phyloP scores from a whole-genome alignment of 2,329 filamentous ascomycete species.

The Paraconiothyrium sp. region DNA sequence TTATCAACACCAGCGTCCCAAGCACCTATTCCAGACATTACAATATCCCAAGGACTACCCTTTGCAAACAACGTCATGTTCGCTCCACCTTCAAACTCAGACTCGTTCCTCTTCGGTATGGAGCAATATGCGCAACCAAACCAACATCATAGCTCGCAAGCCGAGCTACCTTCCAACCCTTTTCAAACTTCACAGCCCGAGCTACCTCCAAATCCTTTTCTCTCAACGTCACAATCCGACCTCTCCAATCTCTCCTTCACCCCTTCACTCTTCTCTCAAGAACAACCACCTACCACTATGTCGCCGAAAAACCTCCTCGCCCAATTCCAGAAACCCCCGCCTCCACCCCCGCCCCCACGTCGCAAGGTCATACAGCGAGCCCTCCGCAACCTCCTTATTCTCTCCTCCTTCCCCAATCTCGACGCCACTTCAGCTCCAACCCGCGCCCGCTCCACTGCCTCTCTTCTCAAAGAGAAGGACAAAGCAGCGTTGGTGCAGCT shows the following conservation, averaged over 20 bases:
- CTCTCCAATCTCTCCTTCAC: conserved; percentile 37
- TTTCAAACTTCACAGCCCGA: conserved; percentile 22
- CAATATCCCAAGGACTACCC: conserved; percentile 35
- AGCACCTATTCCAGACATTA: conserved; percentile 30
- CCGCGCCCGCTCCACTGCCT: conserved; percentile 62
- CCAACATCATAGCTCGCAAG: conserved; percentile 23
- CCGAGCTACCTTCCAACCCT: conserved; percentile 25
- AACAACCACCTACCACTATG: conserved; percentile 16
- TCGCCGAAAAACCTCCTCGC: conserved; percentile 33
- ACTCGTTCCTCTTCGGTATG: conserved; percentile 50
- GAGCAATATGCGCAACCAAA: conserved; percentile 44
- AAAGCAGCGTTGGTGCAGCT: conserved; percentile 65
- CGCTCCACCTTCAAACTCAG: conserved; percentile 40
- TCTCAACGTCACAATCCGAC: conserved; percentile 32
- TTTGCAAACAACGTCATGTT: conserved; percentile 45
- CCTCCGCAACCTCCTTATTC: conserved; percentile 66
- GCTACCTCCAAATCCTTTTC: conserved; percentile 41
- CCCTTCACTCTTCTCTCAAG: conserved; percentile 34
- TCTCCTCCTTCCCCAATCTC: conserved; percentile 56
- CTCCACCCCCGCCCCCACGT: conserved; percentile 33
- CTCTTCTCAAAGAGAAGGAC: conserved; percentile 45
- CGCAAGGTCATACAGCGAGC: conserved; percentile 58
- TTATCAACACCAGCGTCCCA: conserved; percentile 34
- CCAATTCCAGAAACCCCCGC: conserved; percentile 33
- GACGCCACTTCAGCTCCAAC: conserved; percentile 55